A percentile compares a stretch with the other conserved stretches of the same genome.
Evolutionary conservation across 371 early-diverging fungal species (phyloP).

Genomic region (Mortierella sp.): DNA sequence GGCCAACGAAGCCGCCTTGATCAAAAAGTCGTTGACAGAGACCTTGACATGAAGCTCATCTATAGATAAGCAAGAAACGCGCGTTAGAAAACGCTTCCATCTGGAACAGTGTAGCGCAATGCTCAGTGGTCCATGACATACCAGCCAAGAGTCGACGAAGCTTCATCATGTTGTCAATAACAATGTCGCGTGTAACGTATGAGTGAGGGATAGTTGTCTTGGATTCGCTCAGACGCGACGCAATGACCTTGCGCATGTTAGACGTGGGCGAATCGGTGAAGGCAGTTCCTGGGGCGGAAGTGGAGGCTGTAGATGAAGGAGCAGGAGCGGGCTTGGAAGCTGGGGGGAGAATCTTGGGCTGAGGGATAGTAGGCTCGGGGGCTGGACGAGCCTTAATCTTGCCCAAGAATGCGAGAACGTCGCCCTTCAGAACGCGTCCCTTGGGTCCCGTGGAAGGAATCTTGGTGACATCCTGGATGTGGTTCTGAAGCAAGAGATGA

Average conservation of each 20-base stretch:
- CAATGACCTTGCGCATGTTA: conserved; percentile 73
- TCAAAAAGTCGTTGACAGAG: conserved; percentile 88
- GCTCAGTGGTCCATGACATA: conserved; percentile 45
- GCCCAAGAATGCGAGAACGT: conserved; percentile 83
- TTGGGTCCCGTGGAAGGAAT: conserved; percentile 89
- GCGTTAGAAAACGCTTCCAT: too few species aligned
- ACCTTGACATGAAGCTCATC: conserved; percentile 71
- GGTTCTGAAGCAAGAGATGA: conserved; percentile 66
- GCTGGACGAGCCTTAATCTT: conserved; percentile 66
- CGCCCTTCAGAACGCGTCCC: conserved; percentile 92
- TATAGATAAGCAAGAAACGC: conserved; percentile 19
- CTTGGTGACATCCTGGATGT: conserved; percentile 64
- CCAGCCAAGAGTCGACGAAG: conserved; percentile 78
- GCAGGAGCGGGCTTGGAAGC: conserved; percentile 22
- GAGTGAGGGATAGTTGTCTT: conserved; percentile 74
- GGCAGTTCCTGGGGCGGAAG: conserved; percentile 27
- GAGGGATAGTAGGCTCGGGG: conserved; percentile 57
- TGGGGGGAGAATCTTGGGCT: conserved; percentile 50
- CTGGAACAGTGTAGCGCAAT: too few species aligned
- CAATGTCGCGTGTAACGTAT: conserved; percentile 77
- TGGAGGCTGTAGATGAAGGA: conserved; percentile 3
- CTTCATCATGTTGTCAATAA: conserved; percentile 73
- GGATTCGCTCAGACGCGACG: conserved; percentile 55
- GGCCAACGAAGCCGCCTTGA: conserved; percentile 85
- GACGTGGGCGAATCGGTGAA: conserved; percentile 69